Evolutionary conservation across 2,329 filamentous ascomycete species (phyloP).

Genomic region (Sporothrix luriei): DNA sequence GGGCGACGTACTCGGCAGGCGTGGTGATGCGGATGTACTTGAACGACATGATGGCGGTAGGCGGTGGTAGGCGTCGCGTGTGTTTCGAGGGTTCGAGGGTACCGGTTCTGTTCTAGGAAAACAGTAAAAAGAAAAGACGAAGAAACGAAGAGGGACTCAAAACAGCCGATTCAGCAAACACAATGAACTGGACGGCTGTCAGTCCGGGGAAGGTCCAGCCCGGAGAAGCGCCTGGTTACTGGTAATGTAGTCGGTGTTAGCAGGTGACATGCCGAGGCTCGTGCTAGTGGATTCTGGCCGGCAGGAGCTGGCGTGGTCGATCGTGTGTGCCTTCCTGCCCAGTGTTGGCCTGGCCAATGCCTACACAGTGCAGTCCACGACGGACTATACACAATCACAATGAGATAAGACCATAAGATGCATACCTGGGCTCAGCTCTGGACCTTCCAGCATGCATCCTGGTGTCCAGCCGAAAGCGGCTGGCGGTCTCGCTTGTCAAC

Average conservation of each 20-base stretch:
- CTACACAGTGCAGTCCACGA: slow-evolving; percentile 3
- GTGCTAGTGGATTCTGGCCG: slow-evolving; percentile 25
- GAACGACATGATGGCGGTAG: slow-evolving; percentile 37
- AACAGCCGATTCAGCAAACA: background rate
- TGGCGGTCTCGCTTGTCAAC: background rate
- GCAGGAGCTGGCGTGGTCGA: too few relatives aligned
- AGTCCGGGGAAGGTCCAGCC: slow-evolving; percentile 5
- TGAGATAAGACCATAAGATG: too few relatives aligned
- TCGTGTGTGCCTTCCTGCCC: background rate
- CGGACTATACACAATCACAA: too few relatives aligned
- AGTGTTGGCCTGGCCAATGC: background rate
- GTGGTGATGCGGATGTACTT: slow-evolving; percentile 55
- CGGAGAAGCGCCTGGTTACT: background rate
- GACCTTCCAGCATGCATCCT: background rate
- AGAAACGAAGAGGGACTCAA: background rate
- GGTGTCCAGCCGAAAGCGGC: background rate
- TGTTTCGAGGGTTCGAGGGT: background rate
- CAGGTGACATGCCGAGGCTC: slow-evolving; percentile 31
- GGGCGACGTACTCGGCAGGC: slow-evolving; percentile 73
- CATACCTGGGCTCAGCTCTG: background rate
- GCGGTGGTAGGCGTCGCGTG: background rate
- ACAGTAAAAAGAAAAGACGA: too few relatives aligned
- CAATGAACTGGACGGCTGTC: background rate
- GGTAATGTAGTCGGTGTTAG: background rate
- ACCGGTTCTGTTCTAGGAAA: background rate